These are phyloP conservation scores for Rhodomyrtus psidioides DNA, from an alignment of 441 rosid species.

Conservation along the genomic window DNA sequence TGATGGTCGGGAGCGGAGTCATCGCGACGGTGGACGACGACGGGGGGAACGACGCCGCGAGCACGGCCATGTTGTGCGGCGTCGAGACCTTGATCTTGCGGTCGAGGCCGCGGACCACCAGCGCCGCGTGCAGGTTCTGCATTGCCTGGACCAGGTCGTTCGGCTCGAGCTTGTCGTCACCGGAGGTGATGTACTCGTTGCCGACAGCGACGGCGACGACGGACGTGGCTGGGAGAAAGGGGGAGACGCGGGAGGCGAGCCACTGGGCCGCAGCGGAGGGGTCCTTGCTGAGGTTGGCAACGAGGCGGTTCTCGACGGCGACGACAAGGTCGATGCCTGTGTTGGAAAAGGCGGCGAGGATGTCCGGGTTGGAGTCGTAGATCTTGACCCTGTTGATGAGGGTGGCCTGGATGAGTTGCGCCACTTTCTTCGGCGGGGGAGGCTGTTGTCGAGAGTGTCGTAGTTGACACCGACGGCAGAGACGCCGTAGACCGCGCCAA, in stretches of 20 bases:
- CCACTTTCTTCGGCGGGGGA: constrained; percentile 52
- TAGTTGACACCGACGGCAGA: no score
- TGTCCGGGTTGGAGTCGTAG: constrained; percentile 59
- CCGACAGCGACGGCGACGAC: no score
- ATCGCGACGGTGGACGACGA: constrained; percentile 41
- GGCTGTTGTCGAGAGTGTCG: no score
- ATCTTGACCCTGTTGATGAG: constrained; percentile 59
- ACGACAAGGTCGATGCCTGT: constrained; percentile 56
- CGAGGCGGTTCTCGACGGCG: constrained; percentile 46
- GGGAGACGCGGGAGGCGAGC: constrained; percentile 38
- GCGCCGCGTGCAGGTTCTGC: constrained; percentile 49
- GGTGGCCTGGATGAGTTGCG: constrained; percentile 63
- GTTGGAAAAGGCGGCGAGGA: constrained; percentile 61
- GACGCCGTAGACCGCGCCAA: no score
- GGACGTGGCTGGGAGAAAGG: constrained; percentile 59
- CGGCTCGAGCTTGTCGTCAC: no score
- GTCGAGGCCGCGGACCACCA: constrained; percentile 41
- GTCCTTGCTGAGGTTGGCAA: constrained; percentile 37
- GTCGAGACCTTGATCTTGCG: constrained; percentile 60
- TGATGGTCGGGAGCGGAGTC: constrained; percentile 33
- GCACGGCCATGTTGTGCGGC: constrained; percentile 59
- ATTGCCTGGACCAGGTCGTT: constrained; percentile 40
- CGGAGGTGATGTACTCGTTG: no score
- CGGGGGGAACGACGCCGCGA: constrained; percentile 61
- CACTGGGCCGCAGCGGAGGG: constrained; percentile 42